Evolutionary conservation across 805 yeast genomes (phyloP), one percentile per base, ranked within the genome.

Genomic region (Saccharomycopsis capsularis): DNA sequence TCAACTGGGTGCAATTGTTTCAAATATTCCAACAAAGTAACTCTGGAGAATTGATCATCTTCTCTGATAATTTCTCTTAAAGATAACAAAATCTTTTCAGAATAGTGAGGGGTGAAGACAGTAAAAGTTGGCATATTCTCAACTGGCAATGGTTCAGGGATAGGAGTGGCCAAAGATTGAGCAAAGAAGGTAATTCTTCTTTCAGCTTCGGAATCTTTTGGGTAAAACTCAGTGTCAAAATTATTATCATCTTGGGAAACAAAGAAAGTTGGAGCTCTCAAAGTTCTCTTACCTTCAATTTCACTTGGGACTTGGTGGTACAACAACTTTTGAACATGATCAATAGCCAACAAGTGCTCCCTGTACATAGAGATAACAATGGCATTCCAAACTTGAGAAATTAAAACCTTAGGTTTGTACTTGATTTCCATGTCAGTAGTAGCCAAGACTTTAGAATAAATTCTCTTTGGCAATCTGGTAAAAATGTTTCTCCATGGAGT

Each of bases 401-500:
- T 91, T 66, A 93, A 76, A 57, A 93, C 97, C 79, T 93, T 93
- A 58, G 99, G 98, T 71, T 93, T 91, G 73, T 93, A 93, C 74
- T 93, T 91, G 65, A 91, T 88, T 73, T 93, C 98, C 99, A 95
- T 91, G 67, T 93, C 98, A 57, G 96, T 86, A 34, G 99, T 93
- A 42, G 98, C 98, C 70, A 93, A 79, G 57, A 93, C 83, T 79
- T 93, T 93, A 49, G 97, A 88, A 76, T 93, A 95, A 59, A 93
- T 88, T 81, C 99, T 88, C 82, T 93, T 93, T 66, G 99, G 99
- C 66, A 93, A 74, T 70, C 99, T 83, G 47, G 96, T 82, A 76
- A 91, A 93, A 60, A 93, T 90, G 68, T 95, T 93, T 80, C 98
- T 87, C 99, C 99, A 93, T 55, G 99, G 99, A 38, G 99, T 93